These are phyloP conservation scores for Gloeostereum incarnatum DNA, from an alignment of 768 basidiomycete species.

Conservation along the genomic window DNA sequence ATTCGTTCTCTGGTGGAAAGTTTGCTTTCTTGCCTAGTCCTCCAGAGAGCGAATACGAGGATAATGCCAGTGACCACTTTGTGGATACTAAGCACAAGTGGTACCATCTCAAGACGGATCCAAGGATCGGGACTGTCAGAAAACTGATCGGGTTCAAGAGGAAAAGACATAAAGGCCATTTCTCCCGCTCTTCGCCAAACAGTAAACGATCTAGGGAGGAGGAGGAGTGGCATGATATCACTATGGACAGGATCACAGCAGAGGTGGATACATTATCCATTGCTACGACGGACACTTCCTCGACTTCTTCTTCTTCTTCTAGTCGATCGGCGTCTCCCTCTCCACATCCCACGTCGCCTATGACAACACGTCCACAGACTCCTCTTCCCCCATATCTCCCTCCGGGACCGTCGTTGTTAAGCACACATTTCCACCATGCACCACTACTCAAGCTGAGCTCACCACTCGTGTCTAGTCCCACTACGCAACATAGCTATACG, in stretches of 20 bases:
- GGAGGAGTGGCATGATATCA: constrained; percentile 13
- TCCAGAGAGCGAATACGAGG: constrained; percentile 14
- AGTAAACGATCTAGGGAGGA: constrained; percentile 20
- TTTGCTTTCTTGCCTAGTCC: constrained; percentile 60
- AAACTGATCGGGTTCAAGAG: too few species aligned
- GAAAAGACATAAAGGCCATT: constrained; percentile 8
- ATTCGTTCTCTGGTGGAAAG: constrained; percentile 47
- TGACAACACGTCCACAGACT: constrained; percentile 60
- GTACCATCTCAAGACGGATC: constrained; percentile 62
- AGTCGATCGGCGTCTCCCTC: too few species aligned
- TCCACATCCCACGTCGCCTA: too few species aligned
- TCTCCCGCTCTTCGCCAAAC: constrained; percentile 4
- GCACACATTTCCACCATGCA: constrained; percentile 58
- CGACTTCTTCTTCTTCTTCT: too few species aligned
- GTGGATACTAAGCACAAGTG: background rate
- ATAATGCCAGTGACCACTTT: background rate
- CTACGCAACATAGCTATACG: background rate
- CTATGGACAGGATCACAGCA: constrained; percentile 6
- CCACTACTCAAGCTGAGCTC: constrained; percentile 52
- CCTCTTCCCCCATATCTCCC: constrained; percentile 69
- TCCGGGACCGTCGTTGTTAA: constrained; percentile 56
- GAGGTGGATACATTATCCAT: constrained; percentile 12
- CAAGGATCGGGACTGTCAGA: constrained; percentile 56
- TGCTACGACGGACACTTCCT: constrained; percentile 17
- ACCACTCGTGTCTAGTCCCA: constrained; percentile 16